These are phyloP conservation scores for Bolboschoenoplectus hybrid DNA, from an alignment of 202 grass and related monocot genomes.

Conservation along the genomic window DNA sequence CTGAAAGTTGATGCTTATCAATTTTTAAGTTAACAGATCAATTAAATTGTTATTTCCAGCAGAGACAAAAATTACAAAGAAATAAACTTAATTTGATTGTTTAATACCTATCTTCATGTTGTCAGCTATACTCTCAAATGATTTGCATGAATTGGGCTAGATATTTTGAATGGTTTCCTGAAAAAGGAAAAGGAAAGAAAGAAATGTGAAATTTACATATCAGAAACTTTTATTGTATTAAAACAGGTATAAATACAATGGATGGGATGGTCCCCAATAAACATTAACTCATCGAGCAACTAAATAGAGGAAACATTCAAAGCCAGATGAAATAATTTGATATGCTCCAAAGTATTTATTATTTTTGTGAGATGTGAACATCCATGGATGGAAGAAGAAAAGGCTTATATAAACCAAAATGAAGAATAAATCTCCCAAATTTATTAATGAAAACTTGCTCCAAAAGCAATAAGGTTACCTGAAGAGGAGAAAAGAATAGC, in stretches of 20 bases:
- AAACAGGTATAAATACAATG: not conserved
- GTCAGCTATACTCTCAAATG: not conserved
- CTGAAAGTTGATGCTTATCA: not conserved
- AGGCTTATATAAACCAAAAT: not conserved
- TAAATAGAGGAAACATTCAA: not conserved
- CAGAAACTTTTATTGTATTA: not conserved
- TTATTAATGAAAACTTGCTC: not conserved
- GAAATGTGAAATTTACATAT: conserved; percentile 18
- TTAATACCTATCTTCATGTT: conserved; percentile 34
- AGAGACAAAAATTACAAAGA: not conserved
- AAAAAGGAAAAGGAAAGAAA: conserved; percentile 10
- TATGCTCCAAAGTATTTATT: not conserved
- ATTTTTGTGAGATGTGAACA: not conserved
- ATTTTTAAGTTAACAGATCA: not conserved
- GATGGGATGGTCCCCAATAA: not conserved
- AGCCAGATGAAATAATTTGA: not conserved
- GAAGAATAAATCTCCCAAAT: conserved; percentile 17
- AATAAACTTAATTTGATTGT: not conserved
- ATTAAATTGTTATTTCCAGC: not conserved
- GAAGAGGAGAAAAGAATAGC: not conserved
- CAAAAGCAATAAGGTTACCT: not conserved
- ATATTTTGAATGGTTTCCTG: not conserved
- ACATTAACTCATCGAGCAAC: conserved; percentile 1
- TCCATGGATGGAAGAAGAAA: not conserved
- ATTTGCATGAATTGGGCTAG: not conserved